Conservation (phyloP, 202 grass and related monocot genomes). For the Setaria viridis region DNA sequence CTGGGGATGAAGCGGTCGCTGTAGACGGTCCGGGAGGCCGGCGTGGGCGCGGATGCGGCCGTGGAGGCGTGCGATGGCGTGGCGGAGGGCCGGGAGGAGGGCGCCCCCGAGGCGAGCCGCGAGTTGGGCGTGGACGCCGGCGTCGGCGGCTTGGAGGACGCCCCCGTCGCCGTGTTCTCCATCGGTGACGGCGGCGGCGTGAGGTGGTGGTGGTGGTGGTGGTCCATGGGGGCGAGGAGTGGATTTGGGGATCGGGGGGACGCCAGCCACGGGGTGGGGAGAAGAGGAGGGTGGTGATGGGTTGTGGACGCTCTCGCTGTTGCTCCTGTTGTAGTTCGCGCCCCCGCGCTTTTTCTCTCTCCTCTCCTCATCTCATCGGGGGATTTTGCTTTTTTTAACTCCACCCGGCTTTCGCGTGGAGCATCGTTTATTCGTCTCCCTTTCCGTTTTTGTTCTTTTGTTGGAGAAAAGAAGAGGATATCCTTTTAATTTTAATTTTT, state of each 20-base stretch:
- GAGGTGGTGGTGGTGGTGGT: constrained; percentile 22
- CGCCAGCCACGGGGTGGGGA: background rate
- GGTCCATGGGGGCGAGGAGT: constrained; percentile 49
- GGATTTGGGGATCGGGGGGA: constrained; percentile 47
- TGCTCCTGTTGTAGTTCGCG: constrained; percentile 31
- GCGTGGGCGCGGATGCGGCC: constrained; percentile 46
- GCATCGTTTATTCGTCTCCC: background rate
- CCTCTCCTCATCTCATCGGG: background rate
- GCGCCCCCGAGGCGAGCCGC: constrained; percentile 22
- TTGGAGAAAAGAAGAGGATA: background rate
- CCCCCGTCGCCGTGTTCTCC: constrained; percentile 30
- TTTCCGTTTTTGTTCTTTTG: constrained; percentile 21
- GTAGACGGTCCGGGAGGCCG: constrained; percentile 75
- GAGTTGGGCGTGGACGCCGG: constrained; percentile 37
- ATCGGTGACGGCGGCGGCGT: constrained; percentile 36
- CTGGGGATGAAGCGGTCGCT: constrained; percentile 99
- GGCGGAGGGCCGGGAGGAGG: constrained; percentile 36
- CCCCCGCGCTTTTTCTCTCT: constrained; percentile 61
- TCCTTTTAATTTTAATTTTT: background rate
- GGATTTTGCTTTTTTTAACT: constrained; percentile 16
- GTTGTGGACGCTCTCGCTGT: constrained; percentile 6
- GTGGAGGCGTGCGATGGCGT: constrained; percentile 46
- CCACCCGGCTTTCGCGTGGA: background rate
- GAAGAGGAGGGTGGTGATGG: background rate
- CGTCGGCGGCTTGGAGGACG: constrained; percentile 53